Conservation (phyloP, 1,284 basidiomycete genomes). For the Pseudozyma sp. region DNA sequence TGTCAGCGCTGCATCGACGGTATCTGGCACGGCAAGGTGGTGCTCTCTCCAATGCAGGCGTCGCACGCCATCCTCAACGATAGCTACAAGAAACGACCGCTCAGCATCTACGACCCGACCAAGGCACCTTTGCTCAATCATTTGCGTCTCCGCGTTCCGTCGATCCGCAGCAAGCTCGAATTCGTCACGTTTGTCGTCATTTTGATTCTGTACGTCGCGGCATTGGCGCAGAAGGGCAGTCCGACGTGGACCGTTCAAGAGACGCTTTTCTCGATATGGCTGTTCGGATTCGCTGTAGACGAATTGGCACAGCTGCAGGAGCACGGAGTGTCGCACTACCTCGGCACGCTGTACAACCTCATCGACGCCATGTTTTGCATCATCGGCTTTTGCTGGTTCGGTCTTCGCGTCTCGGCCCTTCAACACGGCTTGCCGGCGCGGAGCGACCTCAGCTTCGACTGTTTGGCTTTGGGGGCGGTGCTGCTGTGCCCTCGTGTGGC, state of each 20-base stretch:
- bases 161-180: slow-evolving; percentile 87
- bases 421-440: slow-evolving; percentile 48
- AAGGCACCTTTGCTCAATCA: slow-evolving; percentile 91
- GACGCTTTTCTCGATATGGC: slow-evolving; percentile 58
- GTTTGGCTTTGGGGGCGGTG: slow-evolving; percentile 66
- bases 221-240: slow-evolving; percentile 61
- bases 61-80: slow-evolving; percentile 69
- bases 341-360: slow-evolving; percentile 65
- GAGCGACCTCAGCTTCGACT: slow-evolving; percentile 66
- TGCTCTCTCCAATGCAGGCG: slow-evolving; percentile 48
- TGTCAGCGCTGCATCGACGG: slow-evolving; percentile 62
- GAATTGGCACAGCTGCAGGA: slow-evolving; percentile 94
- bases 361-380: slow-evolving; percentile 60
- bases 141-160: slow-evolving; percentile 92
- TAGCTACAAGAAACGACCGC: slow-evolving; percentile 91
- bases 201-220: slow-evolving; percentile 63
- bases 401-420: slow-evolving; percentile 64
- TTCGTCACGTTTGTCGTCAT: slow-evolving; percentile 77
- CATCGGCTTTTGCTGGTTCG: slow-evolving; percentile 67
- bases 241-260: slow-evolving; percentile 52
- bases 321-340: slow-evolving; percentile 82
- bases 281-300: slow-evolving; percentile 82
- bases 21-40: slow-evolving; percentile 61
- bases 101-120: slow-evolving; percentile 93
- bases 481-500: slow-evolving; percentile 69